Evolutionary conservation across 163 green algal genomes (phyloP).

Genomic region (Volvox carteri): DNA sequence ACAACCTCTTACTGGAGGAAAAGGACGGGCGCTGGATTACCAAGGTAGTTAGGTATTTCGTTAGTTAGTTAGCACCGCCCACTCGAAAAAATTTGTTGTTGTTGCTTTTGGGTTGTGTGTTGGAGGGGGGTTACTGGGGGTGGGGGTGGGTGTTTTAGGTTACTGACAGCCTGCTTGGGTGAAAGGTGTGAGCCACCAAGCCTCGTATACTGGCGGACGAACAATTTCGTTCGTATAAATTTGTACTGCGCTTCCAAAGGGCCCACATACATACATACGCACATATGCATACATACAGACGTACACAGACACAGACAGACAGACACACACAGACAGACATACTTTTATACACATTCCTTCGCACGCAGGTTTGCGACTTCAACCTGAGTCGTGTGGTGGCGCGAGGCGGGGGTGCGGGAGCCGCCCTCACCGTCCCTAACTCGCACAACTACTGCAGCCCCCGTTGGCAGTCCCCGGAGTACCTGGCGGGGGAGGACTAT

Average conservation of each 20-base stretch:
- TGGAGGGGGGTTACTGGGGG: background rate
- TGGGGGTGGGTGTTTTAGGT: background rate
- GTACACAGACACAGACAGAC: no score
- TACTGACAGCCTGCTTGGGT: background rate
- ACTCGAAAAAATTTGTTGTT: no score
- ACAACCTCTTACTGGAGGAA: slow-evolving; percentile 78
- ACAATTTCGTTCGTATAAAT: no score
- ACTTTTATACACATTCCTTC: no score
- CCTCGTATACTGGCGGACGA: no score
- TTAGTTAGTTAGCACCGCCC: no score
- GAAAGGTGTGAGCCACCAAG: background rate
- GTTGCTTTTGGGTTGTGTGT: background rate
- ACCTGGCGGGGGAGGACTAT: slow-evolving; percentile 62
- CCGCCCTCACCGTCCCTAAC: slow-evolving; percentile 51
- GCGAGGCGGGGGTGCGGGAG: background rate
- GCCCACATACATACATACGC: no score
- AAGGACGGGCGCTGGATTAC: slow-evolving; percentile 27
- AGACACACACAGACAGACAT: no score
- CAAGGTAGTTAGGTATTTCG: no score
- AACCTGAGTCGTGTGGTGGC: slow-evolving; percentile 70
- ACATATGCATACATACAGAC: no score
- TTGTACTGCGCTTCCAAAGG: no score
- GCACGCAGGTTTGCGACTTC: slow-evolving; percentile 84
- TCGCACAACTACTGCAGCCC: slow-evolving; percentile 61
- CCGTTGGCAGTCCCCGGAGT: slow-evolving; percentile 66